Evolutionary conservation across 208 protist genomes (phyloP), one percentile per base, ranked within the genome.

Genomic region (Sergeia podlipaevii): DNA sequence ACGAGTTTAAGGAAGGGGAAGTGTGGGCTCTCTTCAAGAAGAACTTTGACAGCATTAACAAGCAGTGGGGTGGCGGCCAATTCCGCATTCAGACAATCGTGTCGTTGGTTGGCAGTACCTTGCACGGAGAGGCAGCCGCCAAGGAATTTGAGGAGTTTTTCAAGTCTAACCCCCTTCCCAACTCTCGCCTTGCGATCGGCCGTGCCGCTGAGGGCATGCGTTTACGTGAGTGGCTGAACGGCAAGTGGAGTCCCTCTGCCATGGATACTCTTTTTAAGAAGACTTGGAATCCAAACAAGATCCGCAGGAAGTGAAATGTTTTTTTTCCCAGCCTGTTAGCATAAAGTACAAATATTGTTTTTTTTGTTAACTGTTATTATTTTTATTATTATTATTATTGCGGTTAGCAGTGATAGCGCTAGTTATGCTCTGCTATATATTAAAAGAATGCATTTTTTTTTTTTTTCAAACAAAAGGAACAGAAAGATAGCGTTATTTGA

Each of bases 51-150:
- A 70, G 61, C n/a, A 65, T 95, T 17, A 61, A 87, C n/a, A 57
- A 62, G 57, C 84, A 91, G 69, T 95, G 89, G 89, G 89, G 89
- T 28, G 70, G 73, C 26, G 89, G 89, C 17, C 84, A 91, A 60
- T 95, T 95, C 64, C 85, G 85, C 41, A 95, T 95, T 44, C 84
- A 93, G 58, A 65, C 48, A 33, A 95, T 95, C 60, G 89, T 90
- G 21, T 56, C 39, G 4, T 69, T 17, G 42, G 75, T 93, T 21
- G 77, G 65, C 50, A 70, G 50, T 10, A 77, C 85, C 8, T 74
- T 95, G 21, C 61, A 50, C 1, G 73, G 78, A 20, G 60, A 70
- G 1, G 74, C 57, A 7, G 63, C 72, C 10, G 87, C 80, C 3
- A 61, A 65, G 36, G 65, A 82, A 21, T 92, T 79, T 21, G 65